Evolutionary conservation across 257 asterid genomes (phyloP), one percentile per base, ranked within the genome.

Genomic region (Petunia axillaris): DNA sequence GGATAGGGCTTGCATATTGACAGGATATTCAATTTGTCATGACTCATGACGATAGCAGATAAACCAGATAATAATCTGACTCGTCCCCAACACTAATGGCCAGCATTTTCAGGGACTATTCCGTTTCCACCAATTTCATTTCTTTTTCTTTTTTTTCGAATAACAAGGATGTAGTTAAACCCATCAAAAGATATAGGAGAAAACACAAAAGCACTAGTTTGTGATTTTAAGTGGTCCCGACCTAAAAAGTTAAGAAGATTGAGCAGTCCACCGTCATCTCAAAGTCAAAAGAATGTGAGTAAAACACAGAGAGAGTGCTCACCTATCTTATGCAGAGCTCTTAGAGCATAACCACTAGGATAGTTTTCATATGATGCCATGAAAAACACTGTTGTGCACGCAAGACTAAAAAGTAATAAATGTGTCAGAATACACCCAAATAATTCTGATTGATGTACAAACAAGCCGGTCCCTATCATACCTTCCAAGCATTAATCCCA

Each of bases 311-410:
- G 80, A 85, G 82, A 76, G 84, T 8, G 25, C 91, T 84, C 65
- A 95, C 99, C 97, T 81, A 82, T 86, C 84, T 85, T 83, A 86
- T 95, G 97, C 89, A 95, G 85, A 81, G 84, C 84, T 80, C 87
- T 90, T 60, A 95, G 83, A 63, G 97, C 99, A 81, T 91, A 76
- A 80, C 96, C 99, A 75, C 98, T 90, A 41, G 99, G 99, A 87
- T 95, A 95, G 87, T 95, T 95, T 84, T 92, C 93, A 52, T 93
- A 92, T 25, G 99, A 95, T 54, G 99, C 99, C 93, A 91, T 79
- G 84, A 92, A 91, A 50, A 88, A 79, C 75, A 93, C 46, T 85
- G 85, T 67, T 5, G 98, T 93, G 87, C 92, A 92, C 82, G 96
- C 98, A 85, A 95, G 89, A 90, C 99, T 95, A 90, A 83, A 92